phyloP scores from a whole-genome alignment of 73 alveolate species.

The Paramecium biaurelia region DNA sequence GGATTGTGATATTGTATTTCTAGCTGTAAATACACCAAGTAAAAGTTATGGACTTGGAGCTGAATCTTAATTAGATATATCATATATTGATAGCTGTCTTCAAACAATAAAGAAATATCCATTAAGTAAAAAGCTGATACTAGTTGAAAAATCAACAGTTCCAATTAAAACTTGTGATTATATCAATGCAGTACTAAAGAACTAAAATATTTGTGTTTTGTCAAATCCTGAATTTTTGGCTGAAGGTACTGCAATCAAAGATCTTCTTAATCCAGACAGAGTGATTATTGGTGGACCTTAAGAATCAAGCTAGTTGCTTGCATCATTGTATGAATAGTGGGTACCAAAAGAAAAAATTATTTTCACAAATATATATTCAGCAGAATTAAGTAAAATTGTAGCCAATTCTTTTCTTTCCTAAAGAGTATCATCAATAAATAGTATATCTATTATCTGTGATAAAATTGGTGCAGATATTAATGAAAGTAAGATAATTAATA shows the following conservation, averaged over 20 bases:
- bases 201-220: constrained; percentile 70
- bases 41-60: constrained; percentile 77
- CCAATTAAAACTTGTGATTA: constrained; percentile 91
- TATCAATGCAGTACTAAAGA: constrained; percentile 54
- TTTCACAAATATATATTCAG: constrained; percentile 62
- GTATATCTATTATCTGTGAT: constrained; percentile 96
- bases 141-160: constrained; percentile 95
- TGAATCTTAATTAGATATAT: constrained; percentile 77
- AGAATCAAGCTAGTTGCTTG: background rate
- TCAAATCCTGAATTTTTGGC: constrained; percentile 98
- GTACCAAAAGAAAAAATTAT: constrained; percentile 56
- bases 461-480: constrained; percentile 89
- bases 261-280: constrained; percentile 91
- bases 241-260: constrained; percentile 96
- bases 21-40: constrained; percentile 96
- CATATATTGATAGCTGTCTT: constrained; percentile 70
- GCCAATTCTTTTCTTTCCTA: constrained; percentile 91
- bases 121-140: constrained; percentile 56
- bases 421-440: constrained; percentile 91
- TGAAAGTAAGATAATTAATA: constrained; percentile 40
- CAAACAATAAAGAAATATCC: constrained; percentile 52
- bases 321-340: constrained; percentile 49
- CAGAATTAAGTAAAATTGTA: constrained; percentile 87
- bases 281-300: constrained; percentile 88
- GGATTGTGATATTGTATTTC: constrained; percentile 71